Base-by-base conservation (phyloP, 2,329 filamentous ascomycete genomes). In the Ophiostoma sp. region DNA sequence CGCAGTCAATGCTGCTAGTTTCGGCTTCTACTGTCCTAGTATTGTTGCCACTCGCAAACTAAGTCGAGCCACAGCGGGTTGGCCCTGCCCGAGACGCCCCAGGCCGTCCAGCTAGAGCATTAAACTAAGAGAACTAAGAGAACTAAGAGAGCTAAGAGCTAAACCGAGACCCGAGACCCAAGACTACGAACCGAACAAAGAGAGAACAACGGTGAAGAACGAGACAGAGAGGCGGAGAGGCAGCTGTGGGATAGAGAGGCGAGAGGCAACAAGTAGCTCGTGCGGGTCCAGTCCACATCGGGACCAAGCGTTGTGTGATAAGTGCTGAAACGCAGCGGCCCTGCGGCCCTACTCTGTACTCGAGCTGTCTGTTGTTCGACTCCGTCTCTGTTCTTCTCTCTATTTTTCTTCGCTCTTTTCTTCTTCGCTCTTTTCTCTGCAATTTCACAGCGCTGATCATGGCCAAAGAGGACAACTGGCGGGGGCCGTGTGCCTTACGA, bases 391-490 rank as follows among this genome's bases (percentile, higher is more conserved):
- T 27, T 27, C 27, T 27, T n/a, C 49, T 55, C 49, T 55, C n/a
- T 55, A 18, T 44, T 9, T 44, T 44, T 44, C 4, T 44, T 7
- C 42, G 2, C 42, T 44, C 42, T 44, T 45, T 45, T 9, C 42
- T 9, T 44, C 12, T 44, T 9, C 12, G 8, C 42, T 44, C 47
- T 27, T 27, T 27, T 27, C 27, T 27, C 27, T 27, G 55, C 27
- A 62, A 62, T 62, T 62, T 62, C 36, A 41, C 11, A 41, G 58
- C 16, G 58, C 36, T 62, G 58, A 62, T 62, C 58, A 62, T 55
- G 49, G 11, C 49, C 49, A 27, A 55, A 18, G n/a, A 55, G 49
- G 49, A 27, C 27, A 27, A 27, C 27, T 27, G 27, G 27, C 27
- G 2, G 27, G 27, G 27, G 27, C 27, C 27, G 27, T 27, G 27